Evolutionary conservation across 1,284 basidiomycete species (phyloP), one percentile per base, ranked within the genome.

Genomic region (Kwoniella shivajii): DNA sequence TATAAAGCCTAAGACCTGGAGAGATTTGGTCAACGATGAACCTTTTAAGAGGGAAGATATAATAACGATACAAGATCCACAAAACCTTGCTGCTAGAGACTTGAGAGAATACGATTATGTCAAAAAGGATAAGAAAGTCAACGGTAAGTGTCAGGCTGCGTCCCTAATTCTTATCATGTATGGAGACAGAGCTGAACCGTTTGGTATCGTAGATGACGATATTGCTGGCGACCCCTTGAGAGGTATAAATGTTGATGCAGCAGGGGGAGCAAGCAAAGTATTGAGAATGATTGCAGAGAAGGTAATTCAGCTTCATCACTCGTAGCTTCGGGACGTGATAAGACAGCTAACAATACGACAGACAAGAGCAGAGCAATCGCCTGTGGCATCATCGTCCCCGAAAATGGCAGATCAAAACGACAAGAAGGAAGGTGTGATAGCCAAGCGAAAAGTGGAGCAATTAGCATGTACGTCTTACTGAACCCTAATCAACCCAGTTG

Each of bases 11-110:
- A 82, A 82, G 63, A 74, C 74, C 22, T 88, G 90, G 67, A 84
- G 82, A 59, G 96, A 99, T 76, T 80, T 99, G 14, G 81, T 99
- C 6, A 85, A 83, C 24, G 96, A 98, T 69, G 83, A 87, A 54
- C 82, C 86, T 7, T 95, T 96, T 76, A 89, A 88, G 77, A 89
- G 92, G 73, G 84, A 86, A 59, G 95, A 99, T 68, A 85, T 98
- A 49, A 89, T 99, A 59, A 96, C 90, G 2, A 80, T 98, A 20
- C 92, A 95, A 65, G 78, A 79, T 59, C 78, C 78, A 6, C 57
- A 75, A 44, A 79, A 79, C 60, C 64, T 79, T 6, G 68, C 64
- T n/a, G 59, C 72, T 3, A 63, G 78, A 27, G 75, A 78, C 61
- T 54, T 78, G 57, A 71, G 73, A 38, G 68, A 77, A 39, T 80